These are phyloP conservation scores for Phytophthora crassamura DNA, from an alignment of 352 stramenopile genomes.

Conservation along the genomic window DNA sequence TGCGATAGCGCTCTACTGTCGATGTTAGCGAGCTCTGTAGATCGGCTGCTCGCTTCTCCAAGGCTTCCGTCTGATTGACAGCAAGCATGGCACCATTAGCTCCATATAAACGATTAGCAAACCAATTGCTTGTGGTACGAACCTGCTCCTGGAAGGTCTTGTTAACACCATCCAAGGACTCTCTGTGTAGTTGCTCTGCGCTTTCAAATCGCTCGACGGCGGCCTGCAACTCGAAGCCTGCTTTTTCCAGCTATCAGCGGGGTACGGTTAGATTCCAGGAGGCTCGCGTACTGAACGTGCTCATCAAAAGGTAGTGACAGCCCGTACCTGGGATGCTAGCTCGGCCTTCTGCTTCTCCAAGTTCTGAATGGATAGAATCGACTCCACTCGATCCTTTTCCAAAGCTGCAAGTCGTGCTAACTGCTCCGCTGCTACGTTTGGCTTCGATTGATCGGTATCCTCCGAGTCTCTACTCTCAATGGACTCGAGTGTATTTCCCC, in stretches of 20 bases:
- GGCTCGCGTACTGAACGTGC: not conserved
- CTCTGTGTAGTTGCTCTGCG: slow-evolving; percentile 15
- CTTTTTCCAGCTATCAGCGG: slow-evolving; percentile 18
- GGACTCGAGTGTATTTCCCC: not conserved
- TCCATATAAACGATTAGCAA: not conserved
- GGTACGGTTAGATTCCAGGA: not conserved
- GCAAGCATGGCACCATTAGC: not conserved
- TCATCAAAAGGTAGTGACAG: not conserved
- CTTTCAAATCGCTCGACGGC: slow-evolving; percentile 12
- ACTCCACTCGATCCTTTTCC: slow-evolving; percentile 32
- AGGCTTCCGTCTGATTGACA: slow-evolving; percentile 2
- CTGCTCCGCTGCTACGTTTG: slow-evolving; percentile 7
- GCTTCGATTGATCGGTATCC: not conserved
- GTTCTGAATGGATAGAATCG: slow-evolving; percentile 19
- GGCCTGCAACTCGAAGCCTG: slow-evolving; percentile 4
- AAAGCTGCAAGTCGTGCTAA: slow-evolving; percentile 17
- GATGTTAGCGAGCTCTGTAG: slow-evolving; percentile 19
- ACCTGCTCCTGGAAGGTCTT: slow-evolving; percentile 27
- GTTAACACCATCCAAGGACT: slow-evolving; percentile 2
- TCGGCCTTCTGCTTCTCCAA: slow-evolving; percentile 21
- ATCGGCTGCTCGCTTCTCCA: slow-evolving; percentile 18
- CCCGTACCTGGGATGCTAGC: slow-evolving; percentile 23
- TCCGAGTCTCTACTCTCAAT: not conserved
- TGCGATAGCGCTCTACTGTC: slow-evolving; percentile 21
- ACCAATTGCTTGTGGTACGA: not conserved